These are phyloP conservation scores for Rutstroemia sp. DNA, from an alignment of 2,329 filamentous ascomycete genomes.

Conservation along the genomic window DNA sequence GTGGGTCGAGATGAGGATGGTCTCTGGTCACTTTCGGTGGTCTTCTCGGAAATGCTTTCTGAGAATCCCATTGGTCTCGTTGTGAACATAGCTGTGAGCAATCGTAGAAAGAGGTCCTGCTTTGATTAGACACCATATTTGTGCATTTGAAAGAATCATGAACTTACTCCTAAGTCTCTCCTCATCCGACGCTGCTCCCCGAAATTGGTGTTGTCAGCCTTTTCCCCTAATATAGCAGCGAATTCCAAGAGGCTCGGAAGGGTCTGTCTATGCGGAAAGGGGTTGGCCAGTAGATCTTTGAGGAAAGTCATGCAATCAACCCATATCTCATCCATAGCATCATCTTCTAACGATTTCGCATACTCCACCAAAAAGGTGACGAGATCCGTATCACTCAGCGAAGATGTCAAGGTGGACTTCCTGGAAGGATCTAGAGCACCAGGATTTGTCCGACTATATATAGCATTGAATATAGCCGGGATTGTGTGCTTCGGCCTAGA, in stretches of 20 bases:
- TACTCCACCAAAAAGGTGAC: constrained; percentile 89
- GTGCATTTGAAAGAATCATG: not conserved
- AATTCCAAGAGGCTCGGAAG: constrained; percentile 82
- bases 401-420: constrained; percentile 82
- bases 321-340: constrained; percentile 98
- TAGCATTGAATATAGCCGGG: constrained; percentile 89
- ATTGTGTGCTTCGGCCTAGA: constrained; percentile 87
- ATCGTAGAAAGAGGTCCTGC: constrained; percentile 79
- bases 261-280: constrained; percentile 88
- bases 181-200: constrained; percentile 91
- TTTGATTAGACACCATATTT: not conserved
- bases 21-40: constrained; percentile 31
- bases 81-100: constrained; percentile 91
- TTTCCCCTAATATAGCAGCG: constrained; percentile 81
- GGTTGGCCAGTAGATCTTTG: constrained; percentile 83
- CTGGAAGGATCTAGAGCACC: constrained; percentile 67
- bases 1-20: constrained; percentile 16
- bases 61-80: constrained; percentile 71
- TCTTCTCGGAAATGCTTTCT: constrained; percentile 38
- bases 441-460: constrained; percentile 91
- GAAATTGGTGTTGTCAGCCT: constrained; percentile 96
- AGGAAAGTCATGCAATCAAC: constrained; percentile 86
- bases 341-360: constrained; percentile 82
- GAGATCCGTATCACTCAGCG: constrained; percentile 74
- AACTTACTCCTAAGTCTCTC: constrained; percentile 73